phyloP scores from a whole-genome alignment of 768 basidiomycete genomes.

The Pisolithus orientalis region DNA sequence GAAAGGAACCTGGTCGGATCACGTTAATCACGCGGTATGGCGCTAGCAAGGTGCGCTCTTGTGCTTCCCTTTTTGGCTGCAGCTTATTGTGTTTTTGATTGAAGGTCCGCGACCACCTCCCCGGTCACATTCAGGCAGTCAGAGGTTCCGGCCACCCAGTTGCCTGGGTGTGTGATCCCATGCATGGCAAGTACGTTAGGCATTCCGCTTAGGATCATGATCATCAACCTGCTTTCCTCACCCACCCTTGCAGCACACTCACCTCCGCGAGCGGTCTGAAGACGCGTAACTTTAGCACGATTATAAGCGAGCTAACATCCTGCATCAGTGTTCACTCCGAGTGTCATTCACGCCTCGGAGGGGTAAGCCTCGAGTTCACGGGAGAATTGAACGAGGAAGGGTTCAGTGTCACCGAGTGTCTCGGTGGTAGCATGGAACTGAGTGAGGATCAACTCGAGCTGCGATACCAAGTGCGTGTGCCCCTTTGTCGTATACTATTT shows the following conservation, averaged over 20 bases:
- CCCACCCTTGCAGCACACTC: conserved; percentile 52
- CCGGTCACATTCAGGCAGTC: conserved; percentile 78
- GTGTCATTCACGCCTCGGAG: conserved; percentile 69
- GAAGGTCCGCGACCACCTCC: conserved; percentile 71
- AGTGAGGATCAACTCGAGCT: conserved; percentile 84
- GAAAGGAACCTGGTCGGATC: conserved; percentile 74
- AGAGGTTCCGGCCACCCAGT: conserved; percentile 79
- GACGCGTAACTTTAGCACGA: conserved; percentile 83
- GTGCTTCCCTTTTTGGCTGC: not conserved
- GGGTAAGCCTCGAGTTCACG: conserved; percentile 87
- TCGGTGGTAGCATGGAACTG: conserved; percentile 95
- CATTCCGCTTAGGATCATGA: not conserved
- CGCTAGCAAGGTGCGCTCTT: conserved; percentile 59
- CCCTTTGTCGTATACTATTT: not conserved
- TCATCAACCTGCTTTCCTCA: not conserved
- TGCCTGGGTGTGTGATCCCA: conserved; percentile 93
- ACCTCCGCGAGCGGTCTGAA: conserved; percentile 79
- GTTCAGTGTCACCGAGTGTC: conserved; percentile 92
- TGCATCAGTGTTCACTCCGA: conserved; percentile 76
- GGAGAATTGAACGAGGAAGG: conserved; percentile 88
- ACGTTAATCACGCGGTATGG: conserved; percentile 94
- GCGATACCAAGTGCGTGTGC: conserved; percentile 67
- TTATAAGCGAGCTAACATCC: conserved; percentile 80
- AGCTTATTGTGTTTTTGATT: conserved; percentile 1
- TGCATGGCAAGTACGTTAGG: conserved; percentile 90